Conservation (phyloP, 2,329 filamentous ascomycete species). For the Dothidotthia symphoricarpi region DNA sequence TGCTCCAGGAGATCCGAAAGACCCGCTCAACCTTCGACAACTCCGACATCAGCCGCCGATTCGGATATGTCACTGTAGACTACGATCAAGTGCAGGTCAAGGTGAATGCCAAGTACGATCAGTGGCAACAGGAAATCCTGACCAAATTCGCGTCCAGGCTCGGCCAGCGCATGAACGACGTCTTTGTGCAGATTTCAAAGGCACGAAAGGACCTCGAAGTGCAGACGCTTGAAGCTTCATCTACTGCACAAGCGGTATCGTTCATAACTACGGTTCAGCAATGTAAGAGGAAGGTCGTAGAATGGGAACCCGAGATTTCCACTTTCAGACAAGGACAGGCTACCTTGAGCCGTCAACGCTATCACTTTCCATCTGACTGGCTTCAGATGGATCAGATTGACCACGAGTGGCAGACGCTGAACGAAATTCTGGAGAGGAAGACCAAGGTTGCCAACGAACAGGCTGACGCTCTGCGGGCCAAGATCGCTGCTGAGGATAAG, state of each 20-base stretch:
- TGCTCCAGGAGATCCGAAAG: conserved; percentile 96
- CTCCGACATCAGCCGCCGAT: conserved; percentile 86
- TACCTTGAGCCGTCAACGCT: conserved; percentile 84
- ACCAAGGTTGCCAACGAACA: conserved; percentile 95
- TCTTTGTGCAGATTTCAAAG: conserved; percentile 87
- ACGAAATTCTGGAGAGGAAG: conserved; percentile 88
- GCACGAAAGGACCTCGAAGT: conserved; percentile 86
- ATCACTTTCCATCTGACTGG: conserved; percentile 93
- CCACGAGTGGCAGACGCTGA: conserved; percentile 90
- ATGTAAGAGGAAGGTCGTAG: conserved; percentile 88
- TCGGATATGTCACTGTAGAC: conserved; percentile 92
- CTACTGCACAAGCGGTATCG: conserved; percentile 93
- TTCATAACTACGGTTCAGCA: conserved; percentile 98
- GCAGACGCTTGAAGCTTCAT: conserved; percentile 88
- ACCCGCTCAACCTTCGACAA: conserved; percentile 96
- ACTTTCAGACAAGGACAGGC: conserved; percentile 95
- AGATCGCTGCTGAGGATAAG: conserved; percentile 91
- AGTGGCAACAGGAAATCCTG: conserved; percentile 98
- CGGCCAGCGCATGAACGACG: conserved; percentile 85
- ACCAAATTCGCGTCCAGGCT: conserved; percentile 89
- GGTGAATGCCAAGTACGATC: conserved; percentile 98
- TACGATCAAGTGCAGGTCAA: conserved; percentile 99
- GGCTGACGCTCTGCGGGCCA: conserved; percentile 88
- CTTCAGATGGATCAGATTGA: conserved; percentile 94
- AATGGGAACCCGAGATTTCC: conserved; percentile 94